Conservation (phyloP, 768 basidiomycete species). For the Lyophyllum atratum region DNA sequence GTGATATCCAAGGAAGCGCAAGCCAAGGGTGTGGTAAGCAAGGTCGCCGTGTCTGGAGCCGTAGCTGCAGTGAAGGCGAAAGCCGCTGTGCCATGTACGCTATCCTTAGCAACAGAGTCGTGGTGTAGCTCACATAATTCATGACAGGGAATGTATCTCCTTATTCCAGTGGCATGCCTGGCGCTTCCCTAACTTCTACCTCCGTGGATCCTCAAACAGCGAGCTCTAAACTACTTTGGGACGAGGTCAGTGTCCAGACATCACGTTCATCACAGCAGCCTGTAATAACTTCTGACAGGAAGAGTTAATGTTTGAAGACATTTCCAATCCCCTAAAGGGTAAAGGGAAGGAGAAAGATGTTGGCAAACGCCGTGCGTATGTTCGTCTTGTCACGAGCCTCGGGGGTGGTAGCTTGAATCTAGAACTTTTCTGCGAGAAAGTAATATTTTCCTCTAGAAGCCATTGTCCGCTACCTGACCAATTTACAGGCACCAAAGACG, state of each 20-base stretch:
- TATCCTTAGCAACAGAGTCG: background rate
- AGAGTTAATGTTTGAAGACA: conserved; percentile 97
- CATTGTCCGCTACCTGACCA: background rate
- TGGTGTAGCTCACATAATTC: background rate
- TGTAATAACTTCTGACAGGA: conserved; percentile 49
- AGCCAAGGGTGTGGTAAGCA: conserved; percentile 35
- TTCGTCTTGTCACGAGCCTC: conserved; percentile 91
- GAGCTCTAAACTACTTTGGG: conserved; percentile 87
- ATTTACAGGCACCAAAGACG: conserved; percentile 88
- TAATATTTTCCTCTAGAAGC: conserved; percentile 22
- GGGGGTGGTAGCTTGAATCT: conserved; percentile 84
- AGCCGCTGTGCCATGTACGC: conserved; percentile 67
- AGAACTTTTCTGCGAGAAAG: conserved; percentile 89
- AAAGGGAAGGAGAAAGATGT: conserved; percentile 94
- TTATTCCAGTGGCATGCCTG: conserved; percentile 85
- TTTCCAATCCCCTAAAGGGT: conserved; percentile 76
- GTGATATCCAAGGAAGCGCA: conserved; percentile 23
- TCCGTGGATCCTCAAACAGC: conserved; percentile 74
- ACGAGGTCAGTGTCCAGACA: conserved; percentile 59
- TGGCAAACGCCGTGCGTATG: conserved; percentile 90
- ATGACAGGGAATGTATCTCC: conserved; percentile 84
- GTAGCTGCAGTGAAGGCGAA: conserved; percentile 49
- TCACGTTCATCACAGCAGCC: background rate
- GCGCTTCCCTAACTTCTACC: conserved; percentile 93
- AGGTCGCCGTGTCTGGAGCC: conserved; percentile 32